Evolutionary conservation across 345 rosid species (phyloP).

Genomic region (Gynandropsis gynandra): DNA sequence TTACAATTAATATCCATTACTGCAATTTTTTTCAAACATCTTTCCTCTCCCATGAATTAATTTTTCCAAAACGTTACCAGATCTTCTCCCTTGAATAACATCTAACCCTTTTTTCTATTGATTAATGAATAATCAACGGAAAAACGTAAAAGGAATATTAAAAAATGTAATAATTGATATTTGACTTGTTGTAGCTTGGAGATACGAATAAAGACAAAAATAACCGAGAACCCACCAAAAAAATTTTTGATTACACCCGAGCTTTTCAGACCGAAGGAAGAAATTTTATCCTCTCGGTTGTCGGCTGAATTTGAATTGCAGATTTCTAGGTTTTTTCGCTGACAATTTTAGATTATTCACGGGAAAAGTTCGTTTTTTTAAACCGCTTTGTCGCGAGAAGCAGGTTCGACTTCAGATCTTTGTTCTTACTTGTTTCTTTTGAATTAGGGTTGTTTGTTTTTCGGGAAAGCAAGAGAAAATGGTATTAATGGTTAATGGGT

Average conservation of each 20-base stretch:
- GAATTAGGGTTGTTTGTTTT: background rate
- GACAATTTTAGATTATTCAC: constrained; percentile 14
- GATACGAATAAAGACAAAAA: too few relatives aligned
- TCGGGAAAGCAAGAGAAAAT: constrained; percentile 2
- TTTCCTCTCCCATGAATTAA: too few relatives aligned
- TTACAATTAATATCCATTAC: too few relatives aligned
- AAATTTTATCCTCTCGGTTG: constrained; percentile 18
- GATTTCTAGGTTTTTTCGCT: constrained; percentile 24
- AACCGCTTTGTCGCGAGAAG: background rate
- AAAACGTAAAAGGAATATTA: too few relatives aligned
- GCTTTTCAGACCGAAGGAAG: constrained; percentile 23
- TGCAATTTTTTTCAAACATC: too few relatives aligned
- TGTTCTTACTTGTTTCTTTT: constrained; percentile 8
- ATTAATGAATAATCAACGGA: too few relatives aligned
- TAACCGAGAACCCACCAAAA: too few relatives aligned
- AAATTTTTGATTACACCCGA: constrained; percentile 12
- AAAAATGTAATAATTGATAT: too few relatives aligned
- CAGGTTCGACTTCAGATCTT: constrained; percentile 27
- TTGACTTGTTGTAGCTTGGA: too few relatives aligned
- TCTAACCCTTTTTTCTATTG: too few relatives aligned
- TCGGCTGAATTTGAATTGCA: constrained; percentile 16
- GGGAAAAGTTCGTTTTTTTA: constrained; percentile 16
- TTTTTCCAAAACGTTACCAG: too few relatives aligned
- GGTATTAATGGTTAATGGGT: background rate
- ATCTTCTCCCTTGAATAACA: too few relatives aligned